phyloP scores from a whole-genome alignment of 805 yeast species.

The Cyberlindnera bimundalis region DNA sequence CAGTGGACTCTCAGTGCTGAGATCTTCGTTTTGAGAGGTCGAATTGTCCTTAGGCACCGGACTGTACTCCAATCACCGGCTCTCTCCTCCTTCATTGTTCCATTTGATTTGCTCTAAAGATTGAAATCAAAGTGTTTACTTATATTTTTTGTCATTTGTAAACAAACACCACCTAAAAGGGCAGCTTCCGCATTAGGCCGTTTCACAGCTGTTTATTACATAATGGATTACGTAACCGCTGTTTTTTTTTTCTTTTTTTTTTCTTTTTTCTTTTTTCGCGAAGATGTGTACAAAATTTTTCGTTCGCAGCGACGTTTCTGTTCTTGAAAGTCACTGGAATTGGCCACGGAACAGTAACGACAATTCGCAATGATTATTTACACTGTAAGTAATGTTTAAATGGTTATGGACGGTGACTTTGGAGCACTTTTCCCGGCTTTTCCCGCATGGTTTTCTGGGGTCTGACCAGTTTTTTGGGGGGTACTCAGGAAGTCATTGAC shows the following conservation, averaged over 20 bases:
- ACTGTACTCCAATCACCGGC: constrained; percentile 8
- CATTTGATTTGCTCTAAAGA: too few species aligned
- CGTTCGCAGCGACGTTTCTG: not conserved
- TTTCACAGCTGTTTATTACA: too few species aligned
- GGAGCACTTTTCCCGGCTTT: not conserved
- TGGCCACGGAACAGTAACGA: not conserved
- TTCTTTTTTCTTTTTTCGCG: not conserved
- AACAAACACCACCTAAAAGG: not conserved
- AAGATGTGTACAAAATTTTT: constrained; percentile 10
- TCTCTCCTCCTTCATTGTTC: constrained; percentile 1
- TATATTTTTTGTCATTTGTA: too few species aligned
- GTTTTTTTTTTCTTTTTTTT: not conserved
- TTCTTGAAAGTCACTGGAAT: not conserved
- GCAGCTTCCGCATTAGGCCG: not conserved
- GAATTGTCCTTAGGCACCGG: constrained; percentile 13
- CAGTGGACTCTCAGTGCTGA: constrained; percentile 5
- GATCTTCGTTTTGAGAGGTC: constrained; percentile 18
- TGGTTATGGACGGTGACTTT: not conserved
- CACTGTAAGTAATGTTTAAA: constrained; percentile 4
- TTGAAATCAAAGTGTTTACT: too few species aligned
- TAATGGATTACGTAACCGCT: too few species aligned
- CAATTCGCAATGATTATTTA: constrained; percentile 15
- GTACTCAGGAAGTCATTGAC: too few species aligned
- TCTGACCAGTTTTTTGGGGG: too few species aligned
- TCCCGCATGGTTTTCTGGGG: too few species aligned